Percentiles rank a stretch among this genome's conserved stretches.
Conservation (phyloP, 2,329 filamentous ascomycete species). For the Botrytis medusae region DNA sequence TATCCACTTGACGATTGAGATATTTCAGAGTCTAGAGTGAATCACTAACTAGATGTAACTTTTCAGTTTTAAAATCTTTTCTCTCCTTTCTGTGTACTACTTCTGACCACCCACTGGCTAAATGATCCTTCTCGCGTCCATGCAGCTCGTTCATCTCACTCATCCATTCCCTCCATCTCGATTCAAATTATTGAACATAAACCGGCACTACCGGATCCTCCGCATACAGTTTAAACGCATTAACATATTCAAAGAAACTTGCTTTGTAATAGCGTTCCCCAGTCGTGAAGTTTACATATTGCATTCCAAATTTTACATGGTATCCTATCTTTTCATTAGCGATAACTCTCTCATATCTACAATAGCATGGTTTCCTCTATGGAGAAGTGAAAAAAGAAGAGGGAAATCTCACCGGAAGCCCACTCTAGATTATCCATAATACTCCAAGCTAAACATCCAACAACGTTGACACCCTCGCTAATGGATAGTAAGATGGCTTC, state of each 20-base stretch:
- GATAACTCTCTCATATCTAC: neutral
- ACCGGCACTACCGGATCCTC: constrained; percentile 34
- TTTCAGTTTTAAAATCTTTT: neutral
- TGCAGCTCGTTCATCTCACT: neutral
- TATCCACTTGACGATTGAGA: neutral
- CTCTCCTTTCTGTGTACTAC: neutral
- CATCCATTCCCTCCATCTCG: neutral
- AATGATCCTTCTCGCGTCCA: neutral
- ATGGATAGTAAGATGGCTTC: constrained; percentile 64
- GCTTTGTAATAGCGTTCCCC: constrained; percentile 35
- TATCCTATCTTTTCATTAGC: constrained; percentile 22
- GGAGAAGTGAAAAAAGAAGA: too few relatives aligned
- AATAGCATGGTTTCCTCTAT: neutral
- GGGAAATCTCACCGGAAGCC: constrained; percentile 42
- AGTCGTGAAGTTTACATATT: constrained; percentile 45
- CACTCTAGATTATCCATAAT: constrained; percentile 61
- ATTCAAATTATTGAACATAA: constrained; percentile 22
- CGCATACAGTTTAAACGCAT: constrained; percentile 35
- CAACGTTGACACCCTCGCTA: constrained; percentile 75
- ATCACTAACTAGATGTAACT: neutral
- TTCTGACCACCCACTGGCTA: neutral
- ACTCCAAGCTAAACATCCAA: constrained; percentile 84
- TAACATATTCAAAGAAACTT: constrained; percentile 37
- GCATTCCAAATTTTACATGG: constrained; percentile 33
- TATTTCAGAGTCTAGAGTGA: neutral